These are phyloP conservation scores for Phytophthora macrochlamydospora DNA, from an alignment of 352 stramenopile genomes.

Conservation along the genomic window DNA sequence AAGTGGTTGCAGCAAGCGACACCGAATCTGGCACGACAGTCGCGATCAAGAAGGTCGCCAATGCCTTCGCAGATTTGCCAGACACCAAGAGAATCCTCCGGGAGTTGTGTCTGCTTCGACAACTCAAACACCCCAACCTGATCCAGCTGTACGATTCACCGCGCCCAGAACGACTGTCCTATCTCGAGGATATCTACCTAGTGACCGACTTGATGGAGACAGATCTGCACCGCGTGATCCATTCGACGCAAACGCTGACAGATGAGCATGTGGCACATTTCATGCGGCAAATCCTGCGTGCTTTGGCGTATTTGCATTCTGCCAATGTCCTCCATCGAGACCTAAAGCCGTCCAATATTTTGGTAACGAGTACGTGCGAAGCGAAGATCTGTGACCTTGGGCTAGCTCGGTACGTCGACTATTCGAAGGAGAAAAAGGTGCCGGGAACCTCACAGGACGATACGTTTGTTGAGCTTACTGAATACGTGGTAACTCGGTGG, in stretches of 20 bases:
- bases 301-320: conserved; percentile 97
- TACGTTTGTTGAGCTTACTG: conserved; percentile 70
- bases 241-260: conserved; percentile 90
- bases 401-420: conserved; percentile 83
- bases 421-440: conserved; percentile 58
- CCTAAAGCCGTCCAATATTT: conserved; percentile 95
- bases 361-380: conserved; percentile 97
- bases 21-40: conserved; percentile 85
- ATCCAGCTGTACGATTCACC: conserved; percentile 95
- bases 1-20: conserved; percentile 85
- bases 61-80: conserved; percentile 76
- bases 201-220: conserved; percentile 97
- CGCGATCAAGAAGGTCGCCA: conserved; percentile 95
- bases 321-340: conserved; percentile 97
- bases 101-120: conserved; percentile 91
- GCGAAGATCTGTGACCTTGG: conserved; percentile 97
- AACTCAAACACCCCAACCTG: conserved; percentile 91
- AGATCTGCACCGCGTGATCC: conserved; percentile 91
- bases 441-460: conserved; percentile 28
- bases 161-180: conserved; percentile 90
- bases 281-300: conserved; percentile 96
- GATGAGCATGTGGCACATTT: conserved; percentile 95
- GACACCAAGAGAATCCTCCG: conserved; percentile 94
- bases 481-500: conserved; percentile 83
- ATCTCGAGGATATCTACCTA: conserved; percentile 97